Evolutionary conservation across 2,329 filamentous ascomycete genomes (phyloP).

Genomic region (Verticillium albo-atrum): DNA sequence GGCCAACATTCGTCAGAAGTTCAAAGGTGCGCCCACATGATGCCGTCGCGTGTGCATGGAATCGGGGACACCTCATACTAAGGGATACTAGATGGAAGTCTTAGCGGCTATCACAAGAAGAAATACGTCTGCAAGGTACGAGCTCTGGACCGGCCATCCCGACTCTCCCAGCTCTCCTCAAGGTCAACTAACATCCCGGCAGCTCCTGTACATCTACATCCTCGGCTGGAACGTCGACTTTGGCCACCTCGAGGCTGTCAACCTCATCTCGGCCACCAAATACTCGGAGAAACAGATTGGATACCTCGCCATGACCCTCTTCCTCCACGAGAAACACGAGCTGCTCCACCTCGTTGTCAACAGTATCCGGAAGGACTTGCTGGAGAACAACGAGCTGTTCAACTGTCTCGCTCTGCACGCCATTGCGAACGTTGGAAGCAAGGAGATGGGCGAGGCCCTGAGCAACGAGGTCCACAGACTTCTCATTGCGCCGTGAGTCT

Average conservation of each 20-base stretch:
- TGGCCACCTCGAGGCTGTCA: constrained; percentile 95
- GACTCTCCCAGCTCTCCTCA: background rate
- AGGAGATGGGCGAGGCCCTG: constrained; percentile 94
- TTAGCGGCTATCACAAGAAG: constrained; percentile 98
- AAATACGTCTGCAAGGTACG: constrained; percentile 97
- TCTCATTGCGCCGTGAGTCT: constrained; percentile 83
- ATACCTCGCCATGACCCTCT: constrained; percentile 94
- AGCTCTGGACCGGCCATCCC: background rate
- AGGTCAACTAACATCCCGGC: constrained; percentile 4
- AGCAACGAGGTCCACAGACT: constrained; percentile 89
- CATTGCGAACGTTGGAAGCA: constrained; percentile 93
- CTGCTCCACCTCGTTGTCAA: constrained; percentile 94
- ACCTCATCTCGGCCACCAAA: constrained; percentile 92
- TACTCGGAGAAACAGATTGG: constrained; percentile 99
- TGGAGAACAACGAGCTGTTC: constrained; percentile 94
- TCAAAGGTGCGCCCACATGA: constrained; percentile 60
- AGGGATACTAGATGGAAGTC: constrained; percentile 61
- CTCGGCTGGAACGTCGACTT: constrained; percentile 99
- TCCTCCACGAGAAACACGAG: constrained; percentile 96
- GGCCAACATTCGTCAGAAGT: constrained; percentile 97
- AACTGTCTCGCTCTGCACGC: constrained; percentile 96
- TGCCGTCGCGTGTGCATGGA: background rate
- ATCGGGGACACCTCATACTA: constrained; percentile 14
- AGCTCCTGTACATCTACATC: constrained; percentile 97
- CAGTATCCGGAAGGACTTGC: constrained; percentile 92